Evolutionary conservation across 2,329 filamentous ascomycete species (phyloP).

Genomic region (Ophiostoma tasmaniense): DNA sequence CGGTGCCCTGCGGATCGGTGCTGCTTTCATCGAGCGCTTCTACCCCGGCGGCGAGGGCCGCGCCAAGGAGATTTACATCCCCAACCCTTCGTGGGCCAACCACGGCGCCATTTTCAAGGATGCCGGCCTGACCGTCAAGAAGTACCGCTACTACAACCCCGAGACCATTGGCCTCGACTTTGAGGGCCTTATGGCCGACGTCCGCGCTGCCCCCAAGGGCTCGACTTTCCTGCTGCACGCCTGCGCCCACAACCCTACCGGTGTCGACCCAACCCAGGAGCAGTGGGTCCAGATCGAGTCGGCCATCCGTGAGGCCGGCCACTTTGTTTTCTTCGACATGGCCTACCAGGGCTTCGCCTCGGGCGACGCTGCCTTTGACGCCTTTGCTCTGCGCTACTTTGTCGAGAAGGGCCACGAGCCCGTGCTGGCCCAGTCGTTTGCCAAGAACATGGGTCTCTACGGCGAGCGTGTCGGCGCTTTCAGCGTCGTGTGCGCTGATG

Average conservation of each 20-base stretch:
- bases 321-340: constrained; percentile 99
- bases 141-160: constrained; percentile 99
- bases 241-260: constrained; percentile 96
- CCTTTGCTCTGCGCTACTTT: constrained; percentile 89
- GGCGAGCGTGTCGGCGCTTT: constrained; percentile 97
- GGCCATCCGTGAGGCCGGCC: constrained; percentile 73
- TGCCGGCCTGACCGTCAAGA: constrained; percentile 80
- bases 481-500: constrained; percentile 71
- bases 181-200: constrained; percentile 81
- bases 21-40: constrained; percentile 84
- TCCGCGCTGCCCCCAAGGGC: constrained; percentile 78
- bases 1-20: constrained; percentile 88
- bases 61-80: constrained; percentile 88
- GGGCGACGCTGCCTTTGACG: constrained; percentile 84
- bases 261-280: constrained; percentile 82
- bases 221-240: constrained; percentile 92
- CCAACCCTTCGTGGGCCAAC: constrained; percentile 95
- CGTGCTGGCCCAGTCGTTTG: constrained; percentile 85
- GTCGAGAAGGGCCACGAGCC: constrained; percentile 85
- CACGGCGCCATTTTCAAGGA: constrained; percentile 95
- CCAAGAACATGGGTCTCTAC: constrained; percentile 99
- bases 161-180: constrained; percentile 97
- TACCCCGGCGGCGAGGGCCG: constrained; percentile 58
- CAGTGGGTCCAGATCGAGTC: constrained; percentile 90
- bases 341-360: constrained; percentile 98